Conservation (phyloP, 2,329 filamentous ascomycete genomes). For the Colletotrichum sp. region DNA sequence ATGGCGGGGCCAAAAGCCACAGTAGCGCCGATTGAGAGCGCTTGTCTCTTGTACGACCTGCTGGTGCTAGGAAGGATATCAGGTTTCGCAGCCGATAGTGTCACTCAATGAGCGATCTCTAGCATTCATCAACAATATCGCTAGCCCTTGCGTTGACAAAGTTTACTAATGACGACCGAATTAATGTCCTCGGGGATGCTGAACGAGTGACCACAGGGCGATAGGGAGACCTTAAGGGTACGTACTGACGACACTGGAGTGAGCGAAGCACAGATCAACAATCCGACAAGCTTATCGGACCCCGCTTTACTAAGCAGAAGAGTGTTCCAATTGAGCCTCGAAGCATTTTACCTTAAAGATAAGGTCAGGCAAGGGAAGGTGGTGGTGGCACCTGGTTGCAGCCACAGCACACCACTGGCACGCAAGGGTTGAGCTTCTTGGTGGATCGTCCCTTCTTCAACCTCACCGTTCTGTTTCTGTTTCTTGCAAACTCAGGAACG, state of each 20-base stretch:
- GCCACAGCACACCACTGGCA: background rate
- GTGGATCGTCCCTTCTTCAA: conserved; percentile 10
- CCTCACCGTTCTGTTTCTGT: background rate
- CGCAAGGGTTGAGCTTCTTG: conserved; percentile 7
- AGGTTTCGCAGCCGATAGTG: background rate
- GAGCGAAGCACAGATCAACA: background rate
- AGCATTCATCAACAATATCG: background rate
- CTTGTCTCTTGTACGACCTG: background rate
- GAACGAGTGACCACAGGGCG: background rate
- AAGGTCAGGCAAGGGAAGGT: background rate
- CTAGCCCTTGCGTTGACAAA: background rate
- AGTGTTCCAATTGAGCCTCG: background rate
- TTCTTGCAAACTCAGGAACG: background rate
- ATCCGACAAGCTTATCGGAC: background rate
- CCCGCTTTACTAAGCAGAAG: conserved; percentile 6
- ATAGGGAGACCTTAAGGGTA: background rate
- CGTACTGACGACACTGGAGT: background rate
- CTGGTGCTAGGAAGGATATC: background rate
- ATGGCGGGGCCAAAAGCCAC: background rate
- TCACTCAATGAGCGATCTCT: background rate
- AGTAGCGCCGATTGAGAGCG: background rate
- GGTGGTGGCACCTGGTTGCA: background rate
- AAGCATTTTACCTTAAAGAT: background rate
- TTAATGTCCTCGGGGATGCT: background rate
- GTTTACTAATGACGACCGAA: background rate